A percentile compares a stretch with the other conserved stretches of the same genome.
Conservation (phyloP, 495 filamentous ascomycete genomes). For the Bryoglossum gracile region DNA sequence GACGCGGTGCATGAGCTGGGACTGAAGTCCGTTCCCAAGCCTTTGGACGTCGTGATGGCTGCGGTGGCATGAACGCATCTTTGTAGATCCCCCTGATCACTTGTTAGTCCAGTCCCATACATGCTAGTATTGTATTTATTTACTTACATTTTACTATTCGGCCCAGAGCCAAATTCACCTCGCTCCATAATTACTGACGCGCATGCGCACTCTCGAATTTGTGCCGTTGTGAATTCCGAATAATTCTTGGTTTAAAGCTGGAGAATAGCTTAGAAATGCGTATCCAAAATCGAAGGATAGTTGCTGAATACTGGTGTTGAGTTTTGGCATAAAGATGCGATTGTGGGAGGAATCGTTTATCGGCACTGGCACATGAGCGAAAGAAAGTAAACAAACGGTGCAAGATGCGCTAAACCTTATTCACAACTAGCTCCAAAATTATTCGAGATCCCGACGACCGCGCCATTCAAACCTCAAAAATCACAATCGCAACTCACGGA, state of each 20-base stretch:
- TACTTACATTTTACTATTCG: too few relatives aligned
- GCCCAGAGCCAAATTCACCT: too few relatives aligned
- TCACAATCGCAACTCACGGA: neutral
- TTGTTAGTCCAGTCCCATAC: too few relatives aligned
- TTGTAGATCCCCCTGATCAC: constrained; percentile 25
- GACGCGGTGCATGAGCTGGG: constrained; percentile 23
- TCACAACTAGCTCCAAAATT: constrained; percentile 12
- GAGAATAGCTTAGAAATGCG: too few relatives aligned
- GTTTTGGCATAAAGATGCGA: constrained; percentile 9
- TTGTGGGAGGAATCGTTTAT: too few relatives aligned
- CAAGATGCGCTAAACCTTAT: neutral
- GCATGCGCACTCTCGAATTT: too few relatives aligned
- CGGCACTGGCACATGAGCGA: constrained; percentile 2
- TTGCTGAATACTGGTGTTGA: neutral
- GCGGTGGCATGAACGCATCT: constrained; percentile 21
- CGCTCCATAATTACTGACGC: too few relatives aligned
- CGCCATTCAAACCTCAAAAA: neutral
- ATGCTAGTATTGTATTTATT: too few relatives aligned
- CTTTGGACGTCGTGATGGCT: constrained; percentile 4
- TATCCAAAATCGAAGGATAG: too few relatives aligned
- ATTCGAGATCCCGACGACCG: neutral
- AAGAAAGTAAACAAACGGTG: constrained; percentile 8
- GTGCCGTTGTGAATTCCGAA: too few relatives aligned
- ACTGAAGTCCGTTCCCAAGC: constrained; percentile 25
- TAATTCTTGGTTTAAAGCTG: too few relatives aligned